Conservation (phyloP, 1,284 basidiomycete genomes). For the Xerocomus cyaneibrunnescens region DNA sequence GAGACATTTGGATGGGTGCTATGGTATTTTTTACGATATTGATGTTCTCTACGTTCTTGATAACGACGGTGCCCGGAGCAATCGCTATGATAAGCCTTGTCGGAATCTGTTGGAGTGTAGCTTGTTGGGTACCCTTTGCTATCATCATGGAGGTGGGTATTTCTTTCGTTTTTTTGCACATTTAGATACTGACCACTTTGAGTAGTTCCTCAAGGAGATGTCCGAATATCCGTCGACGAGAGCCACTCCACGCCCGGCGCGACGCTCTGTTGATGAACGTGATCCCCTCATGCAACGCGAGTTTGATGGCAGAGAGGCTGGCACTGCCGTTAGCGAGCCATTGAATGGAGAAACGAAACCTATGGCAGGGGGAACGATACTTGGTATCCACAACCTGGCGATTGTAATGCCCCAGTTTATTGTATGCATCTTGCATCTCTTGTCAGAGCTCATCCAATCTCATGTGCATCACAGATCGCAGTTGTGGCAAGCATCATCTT, state of each 20-base stretch:
- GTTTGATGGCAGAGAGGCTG: slow-evolving; percentile 38
- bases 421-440: slow-evolving; percentile 47
- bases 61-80: slow-evolving; percentile 71
- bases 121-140: slow-evolving; percentile 89
- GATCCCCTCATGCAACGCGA: slow-evolving; percentile 69
- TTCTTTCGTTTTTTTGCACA: neutral
- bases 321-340: slow-evolving; percentile 37
- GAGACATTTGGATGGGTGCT: slow-evolving; percentile 91
- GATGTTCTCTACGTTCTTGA: slow-evolving; percentile 82
- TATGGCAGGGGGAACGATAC: slow-evolving; percentile 88
- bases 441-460: neutral
- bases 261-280: slow-evolving; percentile 42
- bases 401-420: slow-evolving; percentile 93
- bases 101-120: slow-evolving; percentile 93
- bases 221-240: slow-evolving; percentile 31
- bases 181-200: slow-evolving; percentile 1
- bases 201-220: slow-evolving; percentile 82
- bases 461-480: slow-evolving; percentile 60
- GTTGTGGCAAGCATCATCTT: slow-evolving; percentile 90
- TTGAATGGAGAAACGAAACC: slow-evolving; percentile 48
- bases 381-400: slow-evolving; percentile 94
- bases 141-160: slow-evolving; percentile 87
- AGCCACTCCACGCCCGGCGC: neutral
- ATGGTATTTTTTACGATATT: slow-evolving; percentile 76
- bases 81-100: slow-evolving; percentile 79